phyloP scores from a whole-genome alignment of 129 eudicot genomes.

The Arctium lappa region DNA sequence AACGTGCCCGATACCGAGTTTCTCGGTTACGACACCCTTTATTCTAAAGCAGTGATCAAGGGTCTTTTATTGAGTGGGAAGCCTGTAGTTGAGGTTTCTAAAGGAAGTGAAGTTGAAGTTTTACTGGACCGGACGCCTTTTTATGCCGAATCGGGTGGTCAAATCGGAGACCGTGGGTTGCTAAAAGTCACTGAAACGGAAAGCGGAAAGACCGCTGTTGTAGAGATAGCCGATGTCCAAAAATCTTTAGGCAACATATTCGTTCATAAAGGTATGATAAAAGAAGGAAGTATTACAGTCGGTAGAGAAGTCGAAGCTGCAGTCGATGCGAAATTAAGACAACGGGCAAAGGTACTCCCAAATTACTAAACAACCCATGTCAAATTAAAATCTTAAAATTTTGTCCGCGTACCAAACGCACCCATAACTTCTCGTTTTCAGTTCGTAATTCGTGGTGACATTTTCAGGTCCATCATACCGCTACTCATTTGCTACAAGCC shows the following conservation, averaged over 20 bases:
- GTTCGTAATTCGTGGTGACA: neutral
- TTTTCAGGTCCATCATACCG: slow-evolving; percentile 88
- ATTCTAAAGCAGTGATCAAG: slow-evolving; percentile 59
- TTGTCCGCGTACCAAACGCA: neutral
- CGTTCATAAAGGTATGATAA: slow-evolving; percentile 83
- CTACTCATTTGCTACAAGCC: slow-evolving; percentile 94
- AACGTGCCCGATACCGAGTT: slow-evolving; percentile 65
- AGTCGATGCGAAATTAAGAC: slow-evolving; percentile 79
- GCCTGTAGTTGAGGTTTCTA: slow-evolving; percentile 58
- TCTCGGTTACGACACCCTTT: slow-evolving; percentile 72
- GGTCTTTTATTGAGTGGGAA: slow-evolving; percentile 70
- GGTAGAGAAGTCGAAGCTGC: slow-evolving; percentile 83
- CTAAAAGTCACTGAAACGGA: slow-evolving; percentile 47
- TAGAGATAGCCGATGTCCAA: slow-evolving; percentile 83
- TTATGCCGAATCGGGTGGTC: slow-evolving; percentile 99
- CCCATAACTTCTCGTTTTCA: neutral
- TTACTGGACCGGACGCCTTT: slow-evolving; percentile 82
- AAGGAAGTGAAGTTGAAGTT: slow-evolving; percentile 86
- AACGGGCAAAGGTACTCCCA: slow-evolving; percentile 68
- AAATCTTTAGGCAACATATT: slow-evolving; percentile 69
- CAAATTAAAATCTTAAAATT: neutral
- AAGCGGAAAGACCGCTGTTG: slow-evolving; percentile 45
- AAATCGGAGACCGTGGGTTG: slow-evolving; percentile 86
- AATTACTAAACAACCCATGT: neutral
- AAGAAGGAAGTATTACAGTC: slow-evolving; percentile 63